Percentiles rank a stretch among this genome's conserved stretches.
Conservation (phyloP, 75 land plant genomes). For the Ceratopteris richardii region DNA sequence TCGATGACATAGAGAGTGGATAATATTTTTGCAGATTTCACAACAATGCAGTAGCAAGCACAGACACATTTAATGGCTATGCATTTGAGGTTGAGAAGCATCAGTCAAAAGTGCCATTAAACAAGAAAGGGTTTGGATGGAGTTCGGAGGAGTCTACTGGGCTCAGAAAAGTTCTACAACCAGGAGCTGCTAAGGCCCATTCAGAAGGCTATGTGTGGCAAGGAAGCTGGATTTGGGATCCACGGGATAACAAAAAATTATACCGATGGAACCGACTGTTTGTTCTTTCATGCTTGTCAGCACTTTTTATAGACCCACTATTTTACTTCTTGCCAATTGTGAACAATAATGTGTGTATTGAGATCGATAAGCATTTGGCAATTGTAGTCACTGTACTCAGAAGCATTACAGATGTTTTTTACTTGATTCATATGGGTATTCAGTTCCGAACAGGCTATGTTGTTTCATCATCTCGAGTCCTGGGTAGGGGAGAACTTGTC, state of each 20-base stretch:
- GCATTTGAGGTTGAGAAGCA: constrained; percentile 1
- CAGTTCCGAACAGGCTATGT: constrained; percentile 77
- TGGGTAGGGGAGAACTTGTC: constrained; percentile 85
- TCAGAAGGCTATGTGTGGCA: constrained; percentile 62
- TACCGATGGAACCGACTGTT: constrained; percentile 70
- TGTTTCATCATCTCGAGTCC: constrained; percentile 60
- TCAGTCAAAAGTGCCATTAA: background rate
- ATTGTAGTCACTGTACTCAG: constrained; percentile 47
- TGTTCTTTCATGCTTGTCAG: constrained; percentile 50
- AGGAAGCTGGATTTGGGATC: constrained; percentile 52
- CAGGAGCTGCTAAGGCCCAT: constrained; percentile 36
- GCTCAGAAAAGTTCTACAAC: background rate
- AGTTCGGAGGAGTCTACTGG: background rate
- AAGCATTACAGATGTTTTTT: constrained; percentile 47
- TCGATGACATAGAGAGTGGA: too few relatives aligned
- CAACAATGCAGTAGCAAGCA: constrained; percentile 1
- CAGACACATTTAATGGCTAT: background rate
- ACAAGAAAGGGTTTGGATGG: background rate
- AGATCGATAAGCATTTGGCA: constrained; percentile 15
- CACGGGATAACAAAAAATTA: constrained; percentile 37
- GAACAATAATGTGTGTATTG: constrained; percentile 27
- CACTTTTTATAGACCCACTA: constrained; percentile 70
- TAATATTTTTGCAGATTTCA: constrained; percentile 4
- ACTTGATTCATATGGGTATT: constrained; percentile 44
- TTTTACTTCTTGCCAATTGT: constrained; percentile 58